Evolutionary conservation across 78 protist species (phyloP).

Genomic region (Diacronema lutheri): DNA sequence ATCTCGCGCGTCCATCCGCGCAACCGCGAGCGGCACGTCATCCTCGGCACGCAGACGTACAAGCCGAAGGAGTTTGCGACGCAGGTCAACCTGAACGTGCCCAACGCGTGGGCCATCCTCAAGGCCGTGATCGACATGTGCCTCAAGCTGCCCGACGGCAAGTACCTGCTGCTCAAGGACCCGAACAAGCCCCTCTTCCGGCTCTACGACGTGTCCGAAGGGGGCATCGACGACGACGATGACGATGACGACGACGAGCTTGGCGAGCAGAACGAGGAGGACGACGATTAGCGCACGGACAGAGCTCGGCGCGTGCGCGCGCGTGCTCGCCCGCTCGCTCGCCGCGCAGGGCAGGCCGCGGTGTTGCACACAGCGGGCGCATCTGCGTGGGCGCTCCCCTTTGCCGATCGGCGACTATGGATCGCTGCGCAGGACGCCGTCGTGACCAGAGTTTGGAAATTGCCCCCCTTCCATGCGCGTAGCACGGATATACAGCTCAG

Average conservation of each 20-base stretch:
- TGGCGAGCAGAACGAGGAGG: constrained; percentile 3
- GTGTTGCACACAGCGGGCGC: too few species aligned
- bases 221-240: background rate
- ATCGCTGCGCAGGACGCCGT: too few species aligned
- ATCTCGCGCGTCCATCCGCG: constrained; percentile 37
- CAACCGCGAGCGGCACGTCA: constrained; percentile 9
- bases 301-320: too few species aligned
- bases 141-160: constrained; percentile 50
- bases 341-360: too few species aligned
- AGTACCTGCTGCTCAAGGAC: constrained; percentile 70
- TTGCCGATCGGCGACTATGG: too few species aligned
- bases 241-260: constrained; percentile 23
- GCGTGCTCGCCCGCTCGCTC: too few species aligned
- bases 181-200: constrained; percentile 54
- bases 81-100: constrained; percentile 65
- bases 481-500: too few species aligned
- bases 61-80: constrained; percentile 53
- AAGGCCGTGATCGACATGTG: background rate
- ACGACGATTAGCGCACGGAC: too few species aligned
- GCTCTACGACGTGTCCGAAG: background rate
- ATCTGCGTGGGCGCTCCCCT: too few species aligned
- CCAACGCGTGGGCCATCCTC: constrained; percentile 61
- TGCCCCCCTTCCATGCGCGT: too few species aligned
- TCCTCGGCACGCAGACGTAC: constrained; percentile 64
- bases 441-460: too few species aligned